phyloP scores from a whole-genome alignment of 2,329 filamentous ascomycete genomes.

The Ceratocystiopsis sp. region DNA sequence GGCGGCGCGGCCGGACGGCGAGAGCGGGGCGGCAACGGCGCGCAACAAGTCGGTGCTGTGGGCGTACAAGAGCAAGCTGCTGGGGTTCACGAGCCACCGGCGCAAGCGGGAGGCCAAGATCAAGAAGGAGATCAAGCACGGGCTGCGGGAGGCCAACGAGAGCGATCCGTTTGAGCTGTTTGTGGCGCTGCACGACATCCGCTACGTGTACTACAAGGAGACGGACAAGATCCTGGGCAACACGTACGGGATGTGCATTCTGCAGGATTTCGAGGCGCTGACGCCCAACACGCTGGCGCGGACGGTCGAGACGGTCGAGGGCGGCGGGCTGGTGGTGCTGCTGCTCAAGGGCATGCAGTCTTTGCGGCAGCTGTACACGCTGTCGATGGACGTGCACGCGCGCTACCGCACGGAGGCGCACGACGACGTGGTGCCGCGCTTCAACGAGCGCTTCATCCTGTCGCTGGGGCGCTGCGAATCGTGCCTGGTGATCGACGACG shows the following conservation, averaged over 20 bases:
- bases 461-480: conserved; percentile 90
- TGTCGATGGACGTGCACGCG: conserved; percentile 96
- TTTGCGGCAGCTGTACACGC: conserved; percentile 87
- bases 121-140: conserved; percentile 93
- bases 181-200: conserved; percentile 88
- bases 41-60: conserved; percentile 93
- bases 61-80: conserved; percentile 92
- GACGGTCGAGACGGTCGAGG: conserved; percentile 94
- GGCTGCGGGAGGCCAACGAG: conserved; percentile 77
- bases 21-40: conserved; percentile 28
- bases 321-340: conserved; percentile 78
- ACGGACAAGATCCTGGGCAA: conserved; percentile 97
- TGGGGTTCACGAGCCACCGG: conserved; percentile 88
- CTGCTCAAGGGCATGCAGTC: conserved; percentile 93
- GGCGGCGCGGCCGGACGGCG: no score
- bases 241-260: conserved; percentile 65
- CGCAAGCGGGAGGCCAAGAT: conserved; percentile 98
- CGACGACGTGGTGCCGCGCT: conserved; percentile 81
- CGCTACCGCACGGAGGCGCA: conserved; percentile 94
- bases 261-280: conserved; percentile 95
- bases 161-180: conserved; percentile 97
- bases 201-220: conserved; percentile 99
- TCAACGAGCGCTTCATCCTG: conserved; percentile 94
- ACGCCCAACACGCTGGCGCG: conserved; percentile 92
- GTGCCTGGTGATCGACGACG: conserved; percentile 91